These are phyloP conservation scores for Leptographium flavum DNA, from an alignment of 2,329 filamentous ascomycete genomes.

Conservation along the genomic window DNA sequence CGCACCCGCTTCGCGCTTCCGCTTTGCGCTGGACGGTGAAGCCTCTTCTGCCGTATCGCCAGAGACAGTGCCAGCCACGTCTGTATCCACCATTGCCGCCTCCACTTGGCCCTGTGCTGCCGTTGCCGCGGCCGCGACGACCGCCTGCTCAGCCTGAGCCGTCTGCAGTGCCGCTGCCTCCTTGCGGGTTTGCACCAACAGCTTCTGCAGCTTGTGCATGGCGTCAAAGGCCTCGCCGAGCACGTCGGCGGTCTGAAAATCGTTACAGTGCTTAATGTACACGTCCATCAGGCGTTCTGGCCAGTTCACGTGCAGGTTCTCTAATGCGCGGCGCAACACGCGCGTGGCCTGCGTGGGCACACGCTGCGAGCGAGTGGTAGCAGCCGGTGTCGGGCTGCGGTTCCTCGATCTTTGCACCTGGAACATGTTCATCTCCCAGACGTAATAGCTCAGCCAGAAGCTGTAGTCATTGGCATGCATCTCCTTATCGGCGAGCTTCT, in stretches of 20 bases:
- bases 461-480: conserved; percentile 67
- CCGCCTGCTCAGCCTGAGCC: conserved; percentile 8
- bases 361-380: conserved; percentile 26
- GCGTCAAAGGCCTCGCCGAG: conserved; percentile 62
- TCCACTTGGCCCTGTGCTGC: conserved; percentile 17
- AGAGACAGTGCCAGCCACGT: conserved; percentile 14
- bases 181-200: conserved; percentile 48
- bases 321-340: conserved; percentile 58
- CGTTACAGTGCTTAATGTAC: conserved; percentile 70
- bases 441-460: conserved; percentile 87
- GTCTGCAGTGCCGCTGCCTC: conserved; percentile 37
- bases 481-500: conserved; percentile 48
- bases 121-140: too few species aligned
- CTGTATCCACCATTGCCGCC: conserved; percentile 1
- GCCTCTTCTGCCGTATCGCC: conserved; percentile 1
- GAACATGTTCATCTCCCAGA: conserved; percentile 70
- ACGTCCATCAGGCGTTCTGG: conserved; percentile 63
- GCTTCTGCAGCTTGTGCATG: conserved; percentile 53
- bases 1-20: conserved; percentile 53
- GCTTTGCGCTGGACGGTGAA: conserved; percentile 40
- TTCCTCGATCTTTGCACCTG: conserved; percentile 25
- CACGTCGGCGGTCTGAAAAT: conserved; percentile 68
- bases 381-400: conserved; percentile 35
- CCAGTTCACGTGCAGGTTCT: conserved; percentile 52
- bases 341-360: conserved; percentile 61